phyloP scores from a whole-genome alignment of 768 basidiomycete genomes.

The Lyophyllum decastes region DNA sequence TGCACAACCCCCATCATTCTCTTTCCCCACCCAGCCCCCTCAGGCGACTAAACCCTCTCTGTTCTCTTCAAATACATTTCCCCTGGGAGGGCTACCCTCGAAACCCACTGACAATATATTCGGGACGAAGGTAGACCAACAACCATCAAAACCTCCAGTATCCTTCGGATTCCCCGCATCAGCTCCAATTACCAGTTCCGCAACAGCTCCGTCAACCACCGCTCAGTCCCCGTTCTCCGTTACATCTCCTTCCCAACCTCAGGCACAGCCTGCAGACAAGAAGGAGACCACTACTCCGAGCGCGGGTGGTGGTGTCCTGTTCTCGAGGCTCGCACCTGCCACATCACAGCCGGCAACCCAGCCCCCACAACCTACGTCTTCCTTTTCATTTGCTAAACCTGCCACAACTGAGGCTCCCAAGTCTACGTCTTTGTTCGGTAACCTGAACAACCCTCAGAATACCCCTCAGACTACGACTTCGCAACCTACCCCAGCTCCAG shows the following conservation, averaged over 20 bases:
- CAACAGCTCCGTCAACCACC: constrained; percentile 4
- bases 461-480: constrained; percentile 18
- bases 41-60: constrained; percentile 13
- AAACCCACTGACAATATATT: constrained; percentile 16
- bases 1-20: constrained; percentile 10
- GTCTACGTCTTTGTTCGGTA: constrained; percentile 23
- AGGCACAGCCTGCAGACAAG: constrained; percentile 12
- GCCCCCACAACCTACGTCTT: constrained; percentile 10
- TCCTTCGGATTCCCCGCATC: constrained; percentile 10
- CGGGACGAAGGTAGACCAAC: constrained; percentile 5
- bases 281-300: constrained; percentile 10
- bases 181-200: neutral
- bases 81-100: constrained; percentile 10
- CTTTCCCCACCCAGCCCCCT: constrained; percentile 12
- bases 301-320: constrained; percentile 17
- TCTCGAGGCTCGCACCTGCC: constrained; percentile 23
- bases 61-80: neutral
- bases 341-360: constrained; percentile 8
- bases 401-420: constrained; percentile 20
- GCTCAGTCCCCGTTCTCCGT: constrained; percentile 16
- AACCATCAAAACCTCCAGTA: constrained; percentile 8
- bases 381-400: constrained; percentile 20
- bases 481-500: constrained; percentile 16
- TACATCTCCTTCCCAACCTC: constrained; percentile 12
- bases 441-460: constrained; percentile 1